Percentiles rank a stretch among this genome's conserved stretches.
phyloP scores from a whole-genome alignment of 768 basidiomycete species.

The Scleroderma citrinum region DNA sequence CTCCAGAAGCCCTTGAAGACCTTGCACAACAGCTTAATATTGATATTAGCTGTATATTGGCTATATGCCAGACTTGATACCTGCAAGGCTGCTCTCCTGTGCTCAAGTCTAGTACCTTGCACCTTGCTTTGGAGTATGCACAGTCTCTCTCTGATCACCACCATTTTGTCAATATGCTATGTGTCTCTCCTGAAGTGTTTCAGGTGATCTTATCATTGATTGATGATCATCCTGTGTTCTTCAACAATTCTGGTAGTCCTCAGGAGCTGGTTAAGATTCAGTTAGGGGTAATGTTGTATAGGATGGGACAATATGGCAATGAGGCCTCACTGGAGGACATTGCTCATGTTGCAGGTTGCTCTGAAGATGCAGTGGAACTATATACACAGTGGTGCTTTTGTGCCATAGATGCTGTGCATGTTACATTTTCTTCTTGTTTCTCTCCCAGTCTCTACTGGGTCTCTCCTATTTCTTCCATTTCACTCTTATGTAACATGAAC shows the following conservation, averaged over 20 bases:
- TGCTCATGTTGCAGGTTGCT: conserved; percentile 5
- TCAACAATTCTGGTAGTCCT: background rate
- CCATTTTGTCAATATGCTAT: too few species aligned
- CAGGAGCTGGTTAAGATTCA: conserved; percentile 8
- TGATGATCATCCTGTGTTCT: background rate
- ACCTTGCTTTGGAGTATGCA: too few species aligned
- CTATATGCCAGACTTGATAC: background rate
- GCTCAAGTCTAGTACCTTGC: too few species aligned
- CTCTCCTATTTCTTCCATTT: too few species aligned
- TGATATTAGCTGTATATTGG: background rate
- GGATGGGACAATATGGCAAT: conserved; percentile 28
- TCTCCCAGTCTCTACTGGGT: too few species aligned
- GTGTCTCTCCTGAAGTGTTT: conserved; percentile 6
- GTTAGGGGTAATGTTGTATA: conserved; percentile 24
- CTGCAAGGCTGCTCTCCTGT: background rate
- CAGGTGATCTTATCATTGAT: background rate
- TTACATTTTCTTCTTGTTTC: too few species aligned
- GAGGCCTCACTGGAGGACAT: conserved; percentile 26
- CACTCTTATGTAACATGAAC: too few species aligned
- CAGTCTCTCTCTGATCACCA: too few species aligned
- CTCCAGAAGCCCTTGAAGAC: background rate
- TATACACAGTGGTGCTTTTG: too few species aligned
- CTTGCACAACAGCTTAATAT: background rate
- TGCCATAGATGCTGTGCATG: too few species aligned
- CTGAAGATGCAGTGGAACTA: background rate